Conservation (phyloP, 306 rosid species). For the Citrullus amarus region DNA sequence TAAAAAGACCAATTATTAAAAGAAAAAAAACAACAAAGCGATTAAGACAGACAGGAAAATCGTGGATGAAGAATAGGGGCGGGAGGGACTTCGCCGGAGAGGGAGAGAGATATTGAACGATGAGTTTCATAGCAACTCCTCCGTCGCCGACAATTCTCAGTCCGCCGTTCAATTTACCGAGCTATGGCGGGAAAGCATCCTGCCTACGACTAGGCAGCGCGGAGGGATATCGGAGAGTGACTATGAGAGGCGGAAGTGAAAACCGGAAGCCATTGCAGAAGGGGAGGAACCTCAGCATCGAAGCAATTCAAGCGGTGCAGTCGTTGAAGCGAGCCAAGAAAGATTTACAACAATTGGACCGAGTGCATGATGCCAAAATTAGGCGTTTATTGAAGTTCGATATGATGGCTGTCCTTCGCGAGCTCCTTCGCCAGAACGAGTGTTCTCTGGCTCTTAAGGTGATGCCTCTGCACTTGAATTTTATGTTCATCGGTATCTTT, state of each 20-base stretch:
- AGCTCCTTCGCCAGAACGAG: constrained; percentile 42
- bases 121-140: constrained; percentile 1
- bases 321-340: constrained; percentile 29
- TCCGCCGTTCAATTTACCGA: not conserved
- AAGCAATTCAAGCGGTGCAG: constrained; percentile 43
- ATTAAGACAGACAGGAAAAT: not conserved
- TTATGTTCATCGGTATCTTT: not conserved
- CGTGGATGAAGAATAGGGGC: not conserved
- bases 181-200: not conserved
- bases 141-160: not conserved
- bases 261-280: constrained; percentile 39
- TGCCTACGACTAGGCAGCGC: constrained; percentile 1
- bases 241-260: constrained; percentile 36
- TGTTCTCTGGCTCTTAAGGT: constrained; percentile 50
- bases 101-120: not conserved
- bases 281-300: constrained; percentile 45
- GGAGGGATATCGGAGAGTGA: constrained; percentile 11
- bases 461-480: not conserved
- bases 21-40: no score
- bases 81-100: not conserved
- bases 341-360: constrained; percentile 7
- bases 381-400: constrained; percentile 37
- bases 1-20: no score
- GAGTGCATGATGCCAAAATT: constrained; percentile 25
- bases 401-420: constrained; percentile 38